Base-by-base conservation (phyloP, 1,284 basidiomycete genomes). In the Schizophyllum amplum region DNA sequence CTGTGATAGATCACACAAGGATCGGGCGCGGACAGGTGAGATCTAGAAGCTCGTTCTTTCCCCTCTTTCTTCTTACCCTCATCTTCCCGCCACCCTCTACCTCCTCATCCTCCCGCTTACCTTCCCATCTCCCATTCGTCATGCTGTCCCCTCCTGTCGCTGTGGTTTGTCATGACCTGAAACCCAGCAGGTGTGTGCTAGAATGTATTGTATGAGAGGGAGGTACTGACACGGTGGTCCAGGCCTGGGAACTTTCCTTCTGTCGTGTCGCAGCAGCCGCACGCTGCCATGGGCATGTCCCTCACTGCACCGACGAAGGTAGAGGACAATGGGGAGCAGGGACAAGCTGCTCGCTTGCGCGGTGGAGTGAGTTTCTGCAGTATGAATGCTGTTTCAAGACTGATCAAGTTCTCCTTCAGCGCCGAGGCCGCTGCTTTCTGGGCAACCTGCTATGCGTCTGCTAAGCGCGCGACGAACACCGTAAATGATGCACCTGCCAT, bases 91-190 rank as follows among this genome's bases (percentile, higher is more conserved):
- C n/a, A n/a, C n/a, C n/a, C n/a, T n/a, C n/a, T n/a, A n/a, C n/a
- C 47, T 57, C 47, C 46, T 55, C 33, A 42, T 42, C 33, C 33
- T 42, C 17, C 33, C 33, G 13, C 27, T 33, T 5, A 5, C 13
- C 13, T 59, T 59, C 21, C 46, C n/a, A 7, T 17, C 42, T 25
- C 26, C 21, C 17, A 27, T 47, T 69, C 67, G n/a, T 58, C 60
- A 2, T 42, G 33, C 33, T 42, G 11, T 9, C 33, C 7, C 13
- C 33, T 42, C 33, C 33, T 17, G 33, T 17, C 33, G 33, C 33
- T 42, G 33, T 9, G 13, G 33, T 42, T 42, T 42, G 33, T 17
- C 33, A 42, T 42, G 33, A 42, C 33, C 11, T 42, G 33, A 42
- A 42, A 17, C 33, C 33, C 17, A 42, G 33, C 33, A 42, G 33